A percentile compares a stretch with the other conserved stretches of the same genome.
Conservation (phyloP, 23 red algal genomes). For the Gracilaria domingensis region DNA sequence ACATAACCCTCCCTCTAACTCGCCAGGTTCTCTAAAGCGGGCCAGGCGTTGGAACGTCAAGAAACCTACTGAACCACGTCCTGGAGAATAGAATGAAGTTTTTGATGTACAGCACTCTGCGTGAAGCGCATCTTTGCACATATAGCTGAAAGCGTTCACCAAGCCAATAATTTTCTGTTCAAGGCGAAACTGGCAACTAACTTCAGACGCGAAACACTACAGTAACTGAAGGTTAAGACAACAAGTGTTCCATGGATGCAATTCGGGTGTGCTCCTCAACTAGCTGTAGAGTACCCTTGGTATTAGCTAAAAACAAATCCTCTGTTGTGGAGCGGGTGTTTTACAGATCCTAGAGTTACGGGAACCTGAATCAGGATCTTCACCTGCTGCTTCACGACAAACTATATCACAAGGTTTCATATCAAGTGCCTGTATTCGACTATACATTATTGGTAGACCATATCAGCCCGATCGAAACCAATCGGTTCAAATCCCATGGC, state of each 20-base stretch:
- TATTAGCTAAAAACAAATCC: neutral
- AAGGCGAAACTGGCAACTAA: neutral
- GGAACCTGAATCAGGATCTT: neutral
- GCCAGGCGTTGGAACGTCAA: too few relatives aligned
- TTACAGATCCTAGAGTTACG: neutral
- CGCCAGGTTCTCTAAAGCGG: neutral
- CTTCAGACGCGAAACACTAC: neutral
- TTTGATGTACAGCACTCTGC: neutral
- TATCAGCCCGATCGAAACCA: conserved; percentile 76
- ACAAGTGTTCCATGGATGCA: neutral
- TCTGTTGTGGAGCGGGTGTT: conserved; percentile 21
- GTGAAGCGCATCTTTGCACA: neutral
- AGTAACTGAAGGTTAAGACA: neutral
- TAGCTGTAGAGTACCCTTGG: too few relatives aligned
- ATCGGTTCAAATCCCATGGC: conserved; percentile 85
- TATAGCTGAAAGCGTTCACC: neutral
- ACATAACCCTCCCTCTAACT: neutral
- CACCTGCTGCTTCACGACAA: conserved; percentile 23
- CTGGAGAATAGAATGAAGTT: neutral
- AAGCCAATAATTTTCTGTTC: neutral
- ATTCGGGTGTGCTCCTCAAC: neutral
- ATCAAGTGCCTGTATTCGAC: neutral
- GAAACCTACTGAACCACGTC: neutral
- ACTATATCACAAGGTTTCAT: conserved; percentile 2
- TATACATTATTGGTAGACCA: conserved; percentile 65